Base-by-base conservation (phyloP, 352 stramenopile species). In the Globisporangium cystogenes region DNA sequence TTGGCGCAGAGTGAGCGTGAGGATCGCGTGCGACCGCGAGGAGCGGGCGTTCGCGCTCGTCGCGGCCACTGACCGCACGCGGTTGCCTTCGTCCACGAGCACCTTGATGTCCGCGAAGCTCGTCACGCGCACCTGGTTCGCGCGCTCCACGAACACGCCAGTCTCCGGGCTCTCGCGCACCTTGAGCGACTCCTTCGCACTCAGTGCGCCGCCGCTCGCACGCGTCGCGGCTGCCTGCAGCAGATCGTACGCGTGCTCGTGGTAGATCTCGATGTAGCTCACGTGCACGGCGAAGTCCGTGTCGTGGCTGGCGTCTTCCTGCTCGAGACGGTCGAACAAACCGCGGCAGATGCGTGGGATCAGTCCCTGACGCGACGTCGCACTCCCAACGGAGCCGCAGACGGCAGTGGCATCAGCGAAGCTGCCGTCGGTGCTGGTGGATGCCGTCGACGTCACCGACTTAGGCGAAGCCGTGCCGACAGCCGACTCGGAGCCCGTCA, bases 261-360 rank as follows among this genome's bases (percentile, higher is more conserved):
- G 73, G 52, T 87, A 90, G 23, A 93, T 83, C 55, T 91, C 82
- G n/a, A 91, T 70, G 53, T 86, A 93, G 55, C 77, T 91, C 46
- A 93, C 68, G 48, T 86, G 64, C 3, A 90, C 56, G 24, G 64
- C 53, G 47, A 59, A 68, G 18, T 62, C 55, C 10, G 21, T 35
- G 10, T 37, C 16, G 52, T 18, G 12, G 49, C 18, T 12, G 47
- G 31, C 14, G 52, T 53, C 39, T 6, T 73, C 47, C 4, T 78
- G 53, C 3, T 51, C 48, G 1, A 87, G 61, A 23, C 70, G 66
- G n/a, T 74, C 67, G 54, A 88, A 88, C 1, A 93, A 39, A 0
- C 70, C 77, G 3, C 70, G 65, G 14, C 77, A 88, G 48, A 90
- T 73, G 50, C 79, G 67, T 37, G 77, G 79, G 26, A 85, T 83